Evolutionary conservation across 768 basidiomycete species (phyloP), one percentile per base, ranked within the genome.

Genomic region (Fistulinella prunicolor): DNA sequence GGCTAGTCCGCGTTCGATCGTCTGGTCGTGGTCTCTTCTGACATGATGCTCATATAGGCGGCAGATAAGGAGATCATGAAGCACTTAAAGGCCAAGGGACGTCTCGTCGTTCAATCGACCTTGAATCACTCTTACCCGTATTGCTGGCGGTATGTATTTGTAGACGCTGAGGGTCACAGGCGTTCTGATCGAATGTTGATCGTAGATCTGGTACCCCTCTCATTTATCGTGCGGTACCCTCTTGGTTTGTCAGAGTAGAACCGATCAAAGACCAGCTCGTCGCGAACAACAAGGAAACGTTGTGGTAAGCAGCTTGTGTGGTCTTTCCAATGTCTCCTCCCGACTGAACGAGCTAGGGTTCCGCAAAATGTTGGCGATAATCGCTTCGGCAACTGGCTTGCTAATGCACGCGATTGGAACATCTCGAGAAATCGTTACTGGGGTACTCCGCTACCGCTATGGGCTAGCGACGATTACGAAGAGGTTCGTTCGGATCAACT

Each of bases 401-500:
- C 88, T 40, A 97, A 95, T 67, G 96, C 96, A n/a, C 81, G 94
- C 19, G 96, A 99, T 63, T 99, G 96, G 96, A 98, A 97, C 63
- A 78, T 99, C 54, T 96, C 94, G n/a, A 81, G 96, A 53, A 98
- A 98, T 73, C 81, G 96, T 40, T 99, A 98, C 66, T 99, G 94
- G 94, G 96, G 95, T 28, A 98, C 94, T 5, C 96, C 96, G 16
- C 84, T 99, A 47, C 96, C 96, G 10, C 73, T 99, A 29, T 99
- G 96, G 96, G 91, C 76, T 22, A 94, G 89, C 61, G 92, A 94
- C 1, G 96, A 99, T 68, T 73, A 81, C 59, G 79, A 92, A 64
- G 96, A 99, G 81, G 93, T 53, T 9, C 9, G 56, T 38, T 43
- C 9, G 16, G n/a, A n/a, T n/a, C n/a, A n/a, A n/a, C n/a, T n/a